Conservation (phyloP, 169 alveolate genomes). For the Nephromyces sp. region DNA sequence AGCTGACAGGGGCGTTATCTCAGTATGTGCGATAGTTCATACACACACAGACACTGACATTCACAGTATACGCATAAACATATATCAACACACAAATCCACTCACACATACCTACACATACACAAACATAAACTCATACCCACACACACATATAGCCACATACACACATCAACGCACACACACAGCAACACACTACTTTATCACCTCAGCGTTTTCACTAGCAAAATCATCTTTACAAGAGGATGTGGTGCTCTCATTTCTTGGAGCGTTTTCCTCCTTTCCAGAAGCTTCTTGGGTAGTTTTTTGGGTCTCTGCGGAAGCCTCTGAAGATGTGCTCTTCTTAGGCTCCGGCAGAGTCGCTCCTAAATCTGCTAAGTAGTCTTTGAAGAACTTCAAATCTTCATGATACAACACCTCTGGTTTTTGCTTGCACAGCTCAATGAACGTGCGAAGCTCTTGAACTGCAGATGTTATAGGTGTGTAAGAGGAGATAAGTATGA, state of each 20-base stretch:
- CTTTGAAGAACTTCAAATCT: slow-evolving; percentile 43
- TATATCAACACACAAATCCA: too few species aligned
- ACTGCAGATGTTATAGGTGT: too few species aligned
- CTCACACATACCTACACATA: too few species aligned
- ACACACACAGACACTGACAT: too few species aligned
- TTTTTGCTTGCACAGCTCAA: slow-evolving; percentile 32
- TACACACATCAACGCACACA: too few species aligned
- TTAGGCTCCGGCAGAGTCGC: slow-evolving; percentile 29
- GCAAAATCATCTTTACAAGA: not conserved
- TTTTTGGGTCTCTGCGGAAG: slow-evolving; percentile 21
- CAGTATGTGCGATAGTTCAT: too few species aligned
- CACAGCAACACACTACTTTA: too few species aligned
- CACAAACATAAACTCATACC: too few species aligned
- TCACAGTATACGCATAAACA: too few species aligned
- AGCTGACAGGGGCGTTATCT: too few species aligned
- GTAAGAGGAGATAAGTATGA: too few species aligned
- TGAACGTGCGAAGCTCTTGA: slow-evolving; percentile 45
- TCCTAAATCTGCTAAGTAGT: slow-evolving; percentile 37
- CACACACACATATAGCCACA: too few species aligned
- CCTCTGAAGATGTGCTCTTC: slow-evolving; percentile 4
- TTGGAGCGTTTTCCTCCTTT: not conserved
- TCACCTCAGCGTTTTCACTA: not conserved
- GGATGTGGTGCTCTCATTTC: not conserved
- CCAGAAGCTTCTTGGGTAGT: slow-evolving; percentile 16
- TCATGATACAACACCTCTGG: slow-evolving; percentile 44